Conservation (phyloP, 2,329 filamentous ascomycete genomes). For the Metarhizium guizhouense region DNA sequence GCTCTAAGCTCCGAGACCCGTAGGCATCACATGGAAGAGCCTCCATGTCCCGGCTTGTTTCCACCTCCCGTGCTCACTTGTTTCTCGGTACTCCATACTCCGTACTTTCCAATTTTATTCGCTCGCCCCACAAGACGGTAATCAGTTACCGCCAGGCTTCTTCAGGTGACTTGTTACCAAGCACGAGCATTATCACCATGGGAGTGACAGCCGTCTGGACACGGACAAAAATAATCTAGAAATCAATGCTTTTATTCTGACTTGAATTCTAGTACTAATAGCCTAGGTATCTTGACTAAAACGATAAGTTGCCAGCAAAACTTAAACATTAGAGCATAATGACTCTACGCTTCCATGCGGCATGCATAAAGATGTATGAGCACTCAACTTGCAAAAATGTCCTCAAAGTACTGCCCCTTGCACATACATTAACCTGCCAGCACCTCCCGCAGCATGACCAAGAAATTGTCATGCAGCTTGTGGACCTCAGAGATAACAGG, state of each 20-base stretch:
- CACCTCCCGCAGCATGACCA: constrained; percentile 73
- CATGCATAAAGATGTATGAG: not conserved
- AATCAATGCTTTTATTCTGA: not conserved
- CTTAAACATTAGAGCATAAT: too few relatives aligned
- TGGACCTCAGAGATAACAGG: constrained; percentile 70
- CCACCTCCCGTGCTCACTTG: too few relatives aligned
- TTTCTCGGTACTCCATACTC: too few relatives aligned
- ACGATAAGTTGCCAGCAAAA: not conserved
- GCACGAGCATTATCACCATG: too few relatives aligned
- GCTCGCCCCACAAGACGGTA: too few relatives aligned
- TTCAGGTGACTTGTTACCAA: too few relatives aligned
- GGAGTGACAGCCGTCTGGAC: too few relatives aligned
- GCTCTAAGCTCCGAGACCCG: not conserved
- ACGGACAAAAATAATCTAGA: too few relatives aligned
- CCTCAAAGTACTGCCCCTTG: not conserved
- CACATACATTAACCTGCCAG: constrained; percentile 53
- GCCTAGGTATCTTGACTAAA: not conserved
- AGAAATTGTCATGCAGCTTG: constrained; percentile 71
- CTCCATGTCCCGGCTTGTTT: not conserved
- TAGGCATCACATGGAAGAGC: not conserved
- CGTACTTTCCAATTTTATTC: too few relatives aligned
- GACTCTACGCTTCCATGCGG: not conserved
- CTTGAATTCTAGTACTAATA: not conserved
- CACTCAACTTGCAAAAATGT: not conserved
- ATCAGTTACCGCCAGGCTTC: too few relatives aligned